Percentiles rank a stretch among this genome's conserved stretches.
Evolutionary conservation across 2,329 filamentous ascomycete genomes (phyloP).

Genomic region (Pyrenophora tritici-repentis): DNA sequence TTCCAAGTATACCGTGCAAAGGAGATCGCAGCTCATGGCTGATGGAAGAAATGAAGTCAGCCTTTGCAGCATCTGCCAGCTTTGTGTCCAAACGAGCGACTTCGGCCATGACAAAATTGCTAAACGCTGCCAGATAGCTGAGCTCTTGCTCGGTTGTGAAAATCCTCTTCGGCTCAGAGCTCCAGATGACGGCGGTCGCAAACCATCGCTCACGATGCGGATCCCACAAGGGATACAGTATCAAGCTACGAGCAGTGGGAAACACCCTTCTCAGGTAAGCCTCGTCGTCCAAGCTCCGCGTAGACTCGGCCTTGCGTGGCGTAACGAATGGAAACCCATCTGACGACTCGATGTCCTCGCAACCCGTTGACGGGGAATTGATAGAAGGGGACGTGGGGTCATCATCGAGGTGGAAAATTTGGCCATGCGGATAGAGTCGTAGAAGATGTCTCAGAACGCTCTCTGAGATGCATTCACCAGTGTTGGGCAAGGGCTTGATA

Average conservation of each 20-base stretch:
- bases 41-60: slow-evolving; percentile 64
- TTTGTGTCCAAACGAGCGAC: slow-evolving; percentile 47
- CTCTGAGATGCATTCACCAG: slow-evolving; percentile 37
- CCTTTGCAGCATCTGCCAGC: slow-evolving; percentile 55
- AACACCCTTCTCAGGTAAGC: slow-evolving; percentile 39
- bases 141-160: slow-evolving; percentile 47
- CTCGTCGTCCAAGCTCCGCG: slow-evolving; percentile 42
- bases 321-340: slow-evolving; percentile 31
- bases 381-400: slow-evolving; percentile 21
- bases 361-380: slow-evolving; percentile 23
- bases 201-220: slow-evolving; percentile 47
- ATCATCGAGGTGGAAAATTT: slow-evolving; percentile 47
- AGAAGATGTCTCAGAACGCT: slow-evolving; percentile 42
- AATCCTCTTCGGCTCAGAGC: slow-evolving; percentile 44
- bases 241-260: slow-evolving; percentile 45
- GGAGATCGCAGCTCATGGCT: slow-evolving; percentile 65
- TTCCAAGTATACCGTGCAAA: slow-evolving; percentile 61
- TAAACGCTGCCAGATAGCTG: slow-evolving; percentile 46
- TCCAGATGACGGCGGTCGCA: slow-evolving; percentile 47
- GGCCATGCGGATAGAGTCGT: slow-evolving; percentile 41
- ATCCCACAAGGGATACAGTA: slow-evolving; percentile 50
- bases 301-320: slow-evolving; percentile 37
- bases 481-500: slow-evolving; percentile 9
- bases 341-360: slow-evolving; percentile 20
- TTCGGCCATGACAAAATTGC: slow-evolving; percentile 48